phyloP scores from a whole-genome alignment of 2,329 filamentous ascomycete genomes.

The Malbranchea zuffiana region DNA sequence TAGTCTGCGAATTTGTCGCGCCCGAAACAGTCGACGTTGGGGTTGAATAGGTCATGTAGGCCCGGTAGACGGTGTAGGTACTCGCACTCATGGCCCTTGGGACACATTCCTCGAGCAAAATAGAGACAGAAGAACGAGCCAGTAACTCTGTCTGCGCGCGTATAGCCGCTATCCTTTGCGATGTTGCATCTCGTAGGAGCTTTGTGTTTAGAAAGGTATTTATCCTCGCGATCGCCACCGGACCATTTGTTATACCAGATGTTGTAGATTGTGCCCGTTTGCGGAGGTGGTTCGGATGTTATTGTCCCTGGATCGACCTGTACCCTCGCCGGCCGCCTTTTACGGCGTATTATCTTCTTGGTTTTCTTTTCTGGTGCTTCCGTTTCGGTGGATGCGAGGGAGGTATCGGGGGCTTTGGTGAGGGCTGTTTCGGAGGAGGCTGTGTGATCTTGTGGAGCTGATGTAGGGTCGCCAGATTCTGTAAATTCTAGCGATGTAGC shows the following conservation, averaged over 20 bases:
- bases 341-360: constrained; percentile 87
- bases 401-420: constrained; percentile 13
- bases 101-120: constrained; percentile 71
- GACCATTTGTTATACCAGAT: constrained; percentile 99
- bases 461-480: constrained; percentile 1
- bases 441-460: constrained; percentile 4
- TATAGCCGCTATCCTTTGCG: constrained; percentile 66
- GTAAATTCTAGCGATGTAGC: constrained; percentile 2
- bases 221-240: constrained; percentile 87
- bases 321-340: constrained; percentile 75
- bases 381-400: constrained; percentile 26
- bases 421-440: constrained; percentile 15
- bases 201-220: constrained; percentile 69
- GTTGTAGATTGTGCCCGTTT: constrained; percentile 93
- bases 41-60: constrained; percentile 81
- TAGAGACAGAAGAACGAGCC: constrained; percentile 89
- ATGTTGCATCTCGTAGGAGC: constrained; percentile 83
- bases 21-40: constrained; percentile 90
- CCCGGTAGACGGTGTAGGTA: constrained; percentile 84
- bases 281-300: constrained; percentile 73
- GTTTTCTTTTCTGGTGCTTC: constrained; percentile 48
- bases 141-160: constrained; percentile 60
- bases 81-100: constrained; percentile 83
- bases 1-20: constrained; percentile 89
- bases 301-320: constrained; percentile 81